These are phyloP conservation scores for Serendipita indica DNA, from an alignment of 768 basidiomycete species.

Conservation along the genomic window DNA sequence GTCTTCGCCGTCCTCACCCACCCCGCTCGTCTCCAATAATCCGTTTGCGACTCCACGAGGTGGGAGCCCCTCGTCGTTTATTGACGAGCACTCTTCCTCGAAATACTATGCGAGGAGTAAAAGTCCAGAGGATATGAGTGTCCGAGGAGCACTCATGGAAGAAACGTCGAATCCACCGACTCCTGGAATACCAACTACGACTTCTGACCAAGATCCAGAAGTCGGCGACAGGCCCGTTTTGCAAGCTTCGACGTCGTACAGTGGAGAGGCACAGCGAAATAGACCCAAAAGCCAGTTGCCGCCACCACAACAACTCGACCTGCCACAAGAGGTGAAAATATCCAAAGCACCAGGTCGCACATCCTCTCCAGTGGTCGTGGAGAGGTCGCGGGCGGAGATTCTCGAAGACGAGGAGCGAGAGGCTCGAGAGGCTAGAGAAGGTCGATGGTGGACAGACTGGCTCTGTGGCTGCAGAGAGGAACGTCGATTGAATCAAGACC, in stretches of 20 bases:
- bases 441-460: slow-evolving; percentile 78
- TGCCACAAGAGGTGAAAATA: slow-evolving; percentile 45
- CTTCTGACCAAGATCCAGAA: slow-evolving; percentile 12
- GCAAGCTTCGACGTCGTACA: slow-evolving; percentile 18
- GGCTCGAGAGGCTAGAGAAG: slow-evolving; percentile 26
- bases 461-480: slow-evolving; percentile 67
- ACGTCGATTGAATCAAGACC: slow-evolving; percentile 57
- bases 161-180: slow-evolving; percentile 11
- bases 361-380: slow-evolving; percentile 17
- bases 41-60: slow-evolving; percentile 26
- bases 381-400: background rate
- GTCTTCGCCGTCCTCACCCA: slow-evolving; percentile 29
- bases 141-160: slow-evolving; percentile 25
- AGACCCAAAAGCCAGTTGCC: slow-evolving; percentile 16
- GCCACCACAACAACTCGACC: slow-evolving; percentile 42
- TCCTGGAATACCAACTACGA: slow-evolving; percentile 12
- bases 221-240: slow-evolving; percentile 16
- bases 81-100: slow-evolving; percentile 11
- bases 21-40: slow-evolving; percentile 21
- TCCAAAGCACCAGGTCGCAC: slow-evolving; percentile 30
- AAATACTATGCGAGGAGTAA: background rate
- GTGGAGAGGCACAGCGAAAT: slow-evolving; percentile 16
- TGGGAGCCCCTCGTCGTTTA: slow-evolving; percentile 10
- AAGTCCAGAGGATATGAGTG: background rate
- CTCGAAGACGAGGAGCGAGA: slow-evolving; percentile 15